Base-by-base conservation (phyloP, 163 green algal species). In the Coccomyxa subellipsoidea region DNA sequence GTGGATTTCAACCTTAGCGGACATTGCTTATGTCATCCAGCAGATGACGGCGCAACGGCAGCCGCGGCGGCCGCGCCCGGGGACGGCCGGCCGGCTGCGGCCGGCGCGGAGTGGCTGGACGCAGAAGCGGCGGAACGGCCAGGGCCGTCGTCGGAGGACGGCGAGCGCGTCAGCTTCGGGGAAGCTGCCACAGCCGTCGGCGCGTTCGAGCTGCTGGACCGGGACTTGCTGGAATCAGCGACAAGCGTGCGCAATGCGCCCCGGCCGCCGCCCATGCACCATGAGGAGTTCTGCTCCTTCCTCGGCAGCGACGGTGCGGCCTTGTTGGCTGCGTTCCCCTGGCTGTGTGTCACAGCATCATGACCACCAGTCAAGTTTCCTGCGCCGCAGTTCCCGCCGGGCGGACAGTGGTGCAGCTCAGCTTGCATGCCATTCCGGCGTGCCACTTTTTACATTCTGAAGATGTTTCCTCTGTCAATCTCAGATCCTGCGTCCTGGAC, bases 151-250 rank as follows among this genome's bases (percentile, higher is more conserved):
- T n/a, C 66, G n/a, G 66, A 32, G 1, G 66, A 73, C 2, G n/a
- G 66, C 66, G 66, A 73, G 29, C 27, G 66, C 10, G 29, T 73
- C 21, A 73, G 66, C 27, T 27, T 34, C 2, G 66, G 66, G 18
- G 66, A 73, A n/a, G 66, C 66, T 27, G 66, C 27, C 66, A 73
- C 66, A 18, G n/a, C 29, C 18, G 66, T 95, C 35, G 89, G 90
- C 29, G 38, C 80, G 1, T 94, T 94, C 77, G 91, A 94, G 87
- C 27, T 94, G 54, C 15, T 93, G 8, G 91, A 40, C 70, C 31
- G 32, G 8, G 32, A 93, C 47, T 69, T 82, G 54, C 35, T 34
- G 38, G 79, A 37, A 34, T 27, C 21, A 76, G 40, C 69, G 70
- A 36, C 36, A 3, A 54, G 38, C 32, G 36, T 37, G 29, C 40